These are phyloP conservation scores for Zymoseptoria passerinii DNA, from an alignment of 2,329 filamentous ascomycete species.

Conservation along the genomic window DNA sequence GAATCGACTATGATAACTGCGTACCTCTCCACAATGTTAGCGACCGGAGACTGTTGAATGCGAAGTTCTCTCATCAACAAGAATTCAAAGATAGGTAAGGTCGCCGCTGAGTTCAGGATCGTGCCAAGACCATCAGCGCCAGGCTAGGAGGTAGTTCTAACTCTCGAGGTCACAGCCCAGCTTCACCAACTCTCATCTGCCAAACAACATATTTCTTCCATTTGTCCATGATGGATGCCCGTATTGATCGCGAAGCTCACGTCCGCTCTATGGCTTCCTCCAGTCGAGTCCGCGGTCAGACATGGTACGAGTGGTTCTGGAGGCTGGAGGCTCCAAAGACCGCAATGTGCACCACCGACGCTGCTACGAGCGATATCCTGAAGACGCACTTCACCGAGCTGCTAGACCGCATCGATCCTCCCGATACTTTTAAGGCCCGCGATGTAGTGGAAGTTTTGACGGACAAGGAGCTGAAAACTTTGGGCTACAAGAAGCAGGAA, in stretches of 20 bases:
- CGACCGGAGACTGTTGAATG: no score
- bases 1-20: no score
- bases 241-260: constrained; percentile 16
- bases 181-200: no score
- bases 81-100: no score
- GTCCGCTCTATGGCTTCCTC: constrained; percentile 11
- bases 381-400: constrained; percentile 20
- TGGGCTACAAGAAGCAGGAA: constrained; percentile 36
- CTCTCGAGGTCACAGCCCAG: no score
- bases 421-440: constrained; percentile 45
- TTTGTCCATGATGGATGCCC: constrained; percentile 15
- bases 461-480: constrained; percentile 29
- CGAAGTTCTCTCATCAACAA: no score
- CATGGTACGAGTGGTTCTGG: constrained; percentile 18
- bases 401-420: constrained; percentile 29
- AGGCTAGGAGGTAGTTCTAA: no score
- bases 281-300: constrained; percentile 14
- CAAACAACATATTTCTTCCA: no score
- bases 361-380: constrained; percentile 20
- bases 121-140: no score
- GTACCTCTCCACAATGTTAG: no score
- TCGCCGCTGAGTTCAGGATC: no score
- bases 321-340: constrained; percentile 1
- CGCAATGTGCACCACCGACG: constrained; percentile 18
- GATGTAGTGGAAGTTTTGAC: constrained; percentile 41